phyloP scores from a whole-genome alignment of 768 basidiomycete genomes.

The Pisolithus tinctorius region DNA sequence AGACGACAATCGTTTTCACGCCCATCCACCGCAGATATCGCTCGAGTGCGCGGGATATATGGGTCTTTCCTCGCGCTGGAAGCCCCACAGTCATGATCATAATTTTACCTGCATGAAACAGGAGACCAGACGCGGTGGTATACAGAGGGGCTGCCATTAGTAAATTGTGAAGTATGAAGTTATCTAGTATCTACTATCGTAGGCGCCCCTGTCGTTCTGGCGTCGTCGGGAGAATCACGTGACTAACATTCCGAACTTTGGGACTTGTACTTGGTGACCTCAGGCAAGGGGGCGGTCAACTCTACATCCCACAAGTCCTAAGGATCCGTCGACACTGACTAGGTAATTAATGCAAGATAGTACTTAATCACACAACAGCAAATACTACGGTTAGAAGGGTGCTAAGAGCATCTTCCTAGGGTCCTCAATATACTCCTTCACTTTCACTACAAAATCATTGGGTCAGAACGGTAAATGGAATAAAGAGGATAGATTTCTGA shows the following conservation, averaged over 20 bases:
- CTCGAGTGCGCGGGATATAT: constrained; percentile 91
- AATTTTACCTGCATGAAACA: constrained; percentile 94
- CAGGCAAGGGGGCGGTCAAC: too few relatives aligned
- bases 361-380: not conserved
- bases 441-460: constrained; percentile 57
- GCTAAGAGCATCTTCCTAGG: constrained; percentile 85
- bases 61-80: constrained; percentile 93
- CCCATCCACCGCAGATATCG: constrained; percentile 99
- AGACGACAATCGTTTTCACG: constrained; percentile 92
- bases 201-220: too few relatives aligned
- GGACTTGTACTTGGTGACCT: too few relatives aligned
- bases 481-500: constrained; percentile 32
- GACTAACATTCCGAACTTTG: not conserved
- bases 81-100: constrained; percentile 88
- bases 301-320: too few relatives aligned
- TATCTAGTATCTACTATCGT: too few relatives aligned
- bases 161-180: not conserved
- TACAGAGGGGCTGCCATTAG: constrained; percentile 92
- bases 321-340: too few relatives aligned
- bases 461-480: constrained; percentile 1
- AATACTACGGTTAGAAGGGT: not conserved
- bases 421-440: constrained; percentile 93
- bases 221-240: too few relatives aligned
- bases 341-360: too few relatives aligned
- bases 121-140: constrained; percentile 80